Evolutionary conservation across 2,329 filamentous ascomycete species (phyloP).

Genomic region (Diplocarpon rosae): DNA sequence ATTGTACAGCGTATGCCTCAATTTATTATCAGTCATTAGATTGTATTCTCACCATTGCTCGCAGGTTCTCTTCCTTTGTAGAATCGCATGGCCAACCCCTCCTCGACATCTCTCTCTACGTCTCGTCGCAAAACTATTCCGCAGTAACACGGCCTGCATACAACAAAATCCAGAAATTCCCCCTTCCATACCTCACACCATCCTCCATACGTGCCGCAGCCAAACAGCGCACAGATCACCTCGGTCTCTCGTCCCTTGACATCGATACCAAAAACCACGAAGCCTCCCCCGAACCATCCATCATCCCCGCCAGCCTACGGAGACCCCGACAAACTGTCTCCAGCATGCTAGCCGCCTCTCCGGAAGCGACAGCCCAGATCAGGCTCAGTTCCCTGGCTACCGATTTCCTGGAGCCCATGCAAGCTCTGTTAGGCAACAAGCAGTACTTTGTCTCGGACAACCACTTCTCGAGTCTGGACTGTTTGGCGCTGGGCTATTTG

Average conservation of each 20-base stretch:
- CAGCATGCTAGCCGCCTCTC: constrained; percentile 48
- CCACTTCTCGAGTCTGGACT: constrained; percentile 59
- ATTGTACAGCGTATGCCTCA: constrained; percentile 36
- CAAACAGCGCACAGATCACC: constrained; percentile 55
- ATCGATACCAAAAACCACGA: constrained; percentile 38
- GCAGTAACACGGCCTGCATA: constrained; percentile 69
- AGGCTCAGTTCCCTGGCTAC: constrained; percentile 61
- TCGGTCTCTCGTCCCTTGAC: constrained; percentile 59
- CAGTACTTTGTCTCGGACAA: constrained; percentile 42
- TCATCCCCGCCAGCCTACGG: constrained; percentile 27
- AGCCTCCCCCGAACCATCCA: constrained; percentile 22
- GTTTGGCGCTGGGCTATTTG: constrained; percentile 70
- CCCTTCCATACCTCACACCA: constrained; percentile 78
- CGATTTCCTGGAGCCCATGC: constrained; percentile 61
- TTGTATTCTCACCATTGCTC: neutral
- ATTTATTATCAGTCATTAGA: neutral
- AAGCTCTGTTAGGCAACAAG: constrained; percentile 46
- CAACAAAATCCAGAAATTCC: constrained; percentile 69
- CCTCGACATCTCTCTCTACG: constrained; percentile 78
- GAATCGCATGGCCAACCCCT: constrained; percentile 65
- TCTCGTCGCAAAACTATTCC: constrained; percentile 81
- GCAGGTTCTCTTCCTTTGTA: constrained; percentile 56
- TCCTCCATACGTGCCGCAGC: constrained; percentile 61
- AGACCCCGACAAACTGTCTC: constrained; percentile 37
- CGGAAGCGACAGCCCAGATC: constrained; percentile 64